These are phyloP conservation scores for Coemansia sp. DNA, from an alignment of 192 early-diverging fungal species.

Conservation along the genomic window DNA sequence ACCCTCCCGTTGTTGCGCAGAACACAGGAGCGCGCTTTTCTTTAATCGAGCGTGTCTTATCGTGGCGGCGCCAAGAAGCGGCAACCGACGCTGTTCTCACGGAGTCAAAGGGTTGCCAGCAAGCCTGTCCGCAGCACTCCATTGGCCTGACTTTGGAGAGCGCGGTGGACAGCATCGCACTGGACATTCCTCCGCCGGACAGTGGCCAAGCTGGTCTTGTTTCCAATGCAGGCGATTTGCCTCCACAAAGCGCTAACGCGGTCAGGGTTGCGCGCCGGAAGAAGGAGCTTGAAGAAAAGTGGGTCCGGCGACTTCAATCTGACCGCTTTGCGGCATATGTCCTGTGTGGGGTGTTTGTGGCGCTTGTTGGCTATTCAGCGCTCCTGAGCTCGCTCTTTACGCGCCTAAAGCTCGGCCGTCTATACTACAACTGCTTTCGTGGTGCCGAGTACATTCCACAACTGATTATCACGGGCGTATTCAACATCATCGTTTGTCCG, in stretches of 20 bases:
- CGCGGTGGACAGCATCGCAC: background rate
- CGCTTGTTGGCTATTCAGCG: conserved; percentile 13
- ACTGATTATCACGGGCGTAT: conserved; percentile 10
- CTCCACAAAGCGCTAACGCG: background rate
- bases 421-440: conserved; percentile 39
- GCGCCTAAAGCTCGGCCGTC: conserved; percentile 9
- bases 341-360: background rate
- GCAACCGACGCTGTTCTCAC: background rate
- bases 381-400: conserved; percentile 24
- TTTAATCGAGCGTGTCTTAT: background rate
- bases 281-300: background rate
- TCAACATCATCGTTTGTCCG: conserved; percentile 24
- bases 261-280: background rate
- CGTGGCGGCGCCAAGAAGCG: background rate
- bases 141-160: background rate
- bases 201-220: background rate
- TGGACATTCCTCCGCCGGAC: background rate
- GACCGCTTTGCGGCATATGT: conserved; percentile 3
- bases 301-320: conserved; percentile 2
- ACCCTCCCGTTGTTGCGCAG: background rate
- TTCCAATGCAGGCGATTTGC: background rate
- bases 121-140: background rate
- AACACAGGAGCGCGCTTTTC: background rate
- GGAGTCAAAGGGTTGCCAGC: background rate
- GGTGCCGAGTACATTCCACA: conserved; percentile 18